A percentile compares a stretch with the other conserved stretches of the same genome.
These are phyloP conservation scores for Artemisia tridentata DNA, from an alignment of 129 eudicot species.

Conservation along the genomic window DNA sequence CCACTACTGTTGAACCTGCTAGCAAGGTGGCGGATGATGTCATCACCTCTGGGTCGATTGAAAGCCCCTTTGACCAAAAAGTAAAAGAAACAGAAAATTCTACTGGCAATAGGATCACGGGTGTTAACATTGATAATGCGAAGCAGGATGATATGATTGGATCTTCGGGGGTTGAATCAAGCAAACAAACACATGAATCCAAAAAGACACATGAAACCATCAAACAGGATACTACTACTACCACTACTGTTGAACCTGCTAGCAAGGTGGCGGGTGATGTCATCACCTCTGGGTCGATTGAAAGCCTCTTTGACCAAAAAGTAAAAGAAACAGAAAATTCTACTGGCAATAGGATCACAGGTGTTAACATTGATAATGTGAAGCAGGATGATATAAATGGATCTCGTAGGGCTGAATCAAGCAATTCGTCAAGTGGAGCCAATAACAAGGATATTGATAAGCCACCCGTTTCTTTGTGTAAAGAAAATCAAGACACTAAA, in stretches of 20 bases:
- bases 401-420: constrained; percentile 15
- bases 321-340: constrained; percentile 19
- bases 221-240: too few species aligned
- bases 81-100: constrained; percentile 19
- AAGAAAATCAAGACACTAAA: too few species aligned
- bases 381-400: constrained; percentile 22
- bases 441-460: constrained; percentile 26
- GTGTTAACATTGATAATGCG: not conserved
- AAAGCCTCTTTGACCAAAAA: constrained; percentile 19
- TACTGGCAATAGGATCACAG: constrained; percentile 13
- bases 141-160: not conserved
- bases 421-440: constrained; percentile 20
- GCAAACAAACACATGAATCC: not conserved
- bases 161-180: not conserved
- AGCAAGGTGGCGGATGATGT: constrained; percentile 6
- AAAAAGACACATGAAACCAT: not conserved
- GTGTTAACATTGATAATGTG: constrained; percentile 11
- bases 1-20: not conserved
- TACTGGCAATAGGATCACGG: constrained; percentile 4
- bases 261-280: constrained; percentile 7
- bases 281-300: constrained; percentile 11
- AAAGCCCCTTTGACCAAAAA: constrained; percentile 18
- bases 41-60: constrained; percentile 7
- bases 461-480: constrained; percentile 1
- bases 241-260: not conserved